Conservation (phyloP, 345 rosid genomes). For the Hevea brasiliensis region DNA sequence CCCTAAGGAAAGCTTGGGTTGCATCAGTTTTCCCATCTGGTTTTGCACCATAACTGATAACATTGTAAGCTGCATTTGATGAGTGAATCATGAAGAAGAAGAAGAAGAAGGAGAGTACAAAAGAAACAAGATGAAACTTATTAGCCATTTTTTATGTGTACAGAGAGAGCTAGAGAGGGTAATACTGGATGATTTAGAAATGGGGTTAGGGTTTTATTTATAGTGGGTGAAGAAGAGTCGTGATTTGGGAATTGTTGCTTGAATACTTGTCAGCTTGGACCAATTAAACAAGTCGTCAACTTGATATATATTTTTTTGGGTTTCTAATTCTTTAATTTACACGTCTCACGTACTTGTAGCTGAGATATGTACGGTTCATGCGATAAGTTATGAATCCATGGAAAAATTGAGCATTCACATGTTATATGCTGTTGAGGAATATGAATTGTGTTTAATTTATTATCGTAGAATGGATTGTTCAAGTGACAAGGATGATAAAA, state of each 20-base stretch:
- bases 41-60: constrained; percentile 56
- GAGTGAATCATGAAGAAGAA: neutral
- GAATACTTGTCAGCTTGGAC: neutral
- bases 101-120: neutral
- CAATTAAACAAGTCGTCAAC: neutral
- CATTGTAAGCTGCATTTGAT: constrained; percentile 34
- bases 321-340: neutral
- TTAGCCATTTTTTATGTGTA: neutral
- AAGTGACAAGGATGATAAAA: no score
- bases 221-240: neutral
- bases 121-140: neutral
- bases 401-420: neutral
- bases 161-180: neutral
- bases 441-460: no score
- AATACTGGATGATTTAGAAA: neutral
- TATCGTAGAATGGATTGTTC: no score
- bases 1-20: constrained; percentile 45
- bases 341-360: constrained; percentile 1
- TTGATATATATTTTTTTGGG: no score
- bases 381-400: neutral
- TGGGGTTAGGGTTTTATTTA: constrained; percentile 1
- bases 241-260: neutral
- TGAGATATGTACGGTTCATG: constrained; percentile 10
- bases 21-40: constrained; percentile 58
- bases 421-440: neutral